Evolutionary conservation across 1,139 yeast species (phyloP).

Genomic region (Suhomyces coccinellae): DNA sequence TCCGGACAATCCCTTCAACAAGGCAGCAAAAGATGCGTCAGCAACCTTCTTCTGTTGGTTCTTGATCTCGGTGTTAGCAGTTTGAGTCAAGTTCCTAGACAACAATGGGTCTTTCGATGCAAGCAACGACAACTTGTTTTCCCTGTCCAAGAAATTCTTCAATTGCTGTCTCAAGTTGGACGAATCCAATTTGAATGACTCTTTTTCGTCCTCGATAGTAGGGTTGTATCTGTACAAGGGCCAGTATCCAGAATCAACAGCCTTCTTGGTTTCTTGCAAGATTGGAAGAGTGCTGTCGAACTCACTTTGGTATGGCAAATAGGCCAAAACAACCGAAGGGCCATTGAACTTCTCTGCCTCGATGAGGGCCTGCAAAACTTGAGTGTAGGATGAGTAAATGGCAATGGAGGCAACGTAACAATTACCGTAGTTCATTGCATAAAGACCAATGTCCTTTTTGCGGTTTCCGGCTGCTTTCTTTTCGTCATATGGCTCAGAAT

Average conservation of each 20-base stretch:
- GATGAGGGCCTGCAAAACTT: conserved; percentile 80
- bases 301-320: conserved; percentile 74
- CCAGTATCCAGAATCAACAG: conserved; percentile 94
- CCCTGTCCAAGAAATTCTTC: conserved; percentile 80
- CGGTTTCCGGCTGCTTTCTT: conserved; percentile 45
- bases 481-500: conserved; percentile 73
- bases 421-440: conserved; percentile 91
- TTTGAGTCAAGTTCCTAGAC: conserved; percentile 68
- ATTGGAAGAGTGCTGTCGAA: conserved; percentile 70
- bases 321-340: conserved; percentile 88
- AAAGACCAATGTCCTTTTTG: conserved; percentile 91
- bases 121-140: conserved; percentile 78
- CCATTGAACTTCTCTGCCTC: conserved; percentile 90
- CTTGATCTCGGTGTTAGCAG: conserved; percentile 59
- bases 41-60: conserved; percentile 67
- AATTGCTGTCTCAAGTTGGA: conserved; percentile 76
- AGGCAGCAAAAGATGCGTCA: conserved; percentile 71
- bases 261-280: conserved; percentile 81
- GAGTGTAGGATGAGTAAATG: conserved; percentile 89
- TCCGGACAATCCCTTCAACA: conserved; percentile 85
- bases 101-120: conserved; percentile 72
- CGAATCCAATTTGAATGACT: conserved; percentile 78
- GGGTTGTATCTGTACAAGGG: conserved; percentile 91
- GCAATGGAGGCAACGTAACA: conserved; percentile 95
- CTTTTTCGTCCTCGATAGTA: conserved; percentile 41